These are phyloP conservation scores for Blastocystis sp. DNA, from an alignment of 352 stramenopile genomes.

Conservation along the genomic window DNA sequence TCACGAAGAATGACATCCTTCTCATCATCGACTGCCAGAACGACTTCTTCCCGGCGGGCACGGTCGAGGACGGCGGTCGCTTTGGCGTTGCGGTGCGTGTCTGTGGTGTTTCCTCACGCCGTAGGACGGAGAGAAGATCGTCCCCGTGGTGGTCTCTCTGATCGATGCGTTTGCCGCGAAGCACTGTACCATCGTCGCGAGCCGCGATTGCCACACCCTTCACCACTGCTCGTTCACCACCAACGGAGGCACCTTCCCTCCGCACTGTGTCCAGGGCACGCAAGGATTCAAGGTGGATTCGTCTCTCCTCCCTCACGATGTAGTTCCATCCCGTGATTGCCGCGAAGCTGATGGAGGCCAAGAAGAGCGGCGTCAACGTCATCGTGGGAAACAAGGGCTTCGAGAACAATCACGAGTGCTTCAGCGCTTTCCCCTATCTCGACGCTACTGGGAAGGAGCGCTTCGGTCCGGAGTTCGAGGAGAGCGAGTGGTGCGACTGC, in stretches of 20 bases:
- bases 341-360: neutral
- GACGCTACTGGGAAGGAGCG: constrained; percentile 48
- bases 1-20: constrained; percentile 38
- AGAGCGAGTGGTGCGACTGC: constrained; percentile 63
- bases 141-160: constrained; percentile 48
- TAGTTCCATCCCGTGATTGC: constrained; percentile 64
- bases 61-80: constrained; percentile 56
- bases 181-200: constrained; percentile 65
- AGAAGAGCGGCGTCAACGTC: constrained; percentile 47
- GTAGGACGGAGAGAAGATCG: constrained; percentile 70
- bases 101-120: too few species aligned
- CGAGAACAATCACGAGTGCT: constrained; percentile 60
- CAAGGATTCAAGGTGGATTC: constrained; percentile 58
- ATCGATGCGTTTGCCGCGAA: constrained; percentile 67
- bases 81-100: constrained; percentile 56
- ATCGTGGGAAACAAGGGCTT: constrained; percentile 70
- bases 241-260: constrained; percentile 68
- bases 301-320: neutral
- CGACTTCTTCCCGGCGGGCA: constrained; percentile 57
- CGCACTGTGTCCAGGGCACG: constrained; percentile 70
- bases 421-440: constrained; percentile 70
- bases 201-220: constrained; percentile 64
- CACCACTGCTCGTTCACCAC: constrained; percentile 69
- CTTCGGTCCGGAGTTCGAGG: constrained; percentile 29
- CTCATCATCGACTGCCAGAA: constrained; percentile 67